Evolutionary conservation across 768 basidiomycete species (phyloP), one percentile per base, ranked within the genome.

Genomic region (Russula ochroleuca): DNA sequence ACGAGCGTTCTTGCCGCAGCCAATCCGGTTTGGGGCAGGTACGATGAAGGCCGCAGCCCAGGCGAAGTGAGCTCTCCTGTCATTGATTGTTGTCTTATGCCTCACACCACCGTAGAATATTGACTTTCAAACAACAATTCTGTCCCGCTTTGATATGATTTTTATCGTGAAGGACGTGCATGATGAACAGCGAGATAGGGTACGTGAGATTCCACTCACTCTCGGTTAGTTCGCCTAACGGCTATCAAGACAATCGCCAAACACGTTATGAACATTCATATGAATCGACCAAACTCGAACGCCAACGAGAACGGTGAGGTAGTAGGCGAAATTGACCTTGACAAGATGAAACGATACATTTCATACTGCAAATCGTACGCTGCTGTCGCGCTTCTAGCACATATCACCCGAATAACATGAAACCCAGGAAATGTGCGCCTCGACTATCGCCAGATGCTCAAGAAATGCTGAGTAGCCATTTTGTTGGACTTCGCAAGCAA

Each of bases 121-220:
- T 68, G 95, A 97, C 73, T 95, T 97, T 74, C 94, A 97, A 77
- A 97, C 95, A 7, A 98, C 97, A 2, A 98, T 99, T 68, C 76
- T 99, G 72, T 98, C 95, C 53, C 90, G 97, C 61, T 99, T 99
- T 75, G 97, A 99, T 73, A 96, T 99, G 95, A 98, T 99, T 70
- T 99, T 98, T 79, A 96, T 99, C 68, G 90, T 99, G 64, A 93
- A 91, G 73, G 97, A 99, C 70, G 94, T 98, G 71, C 97, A 99
- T 73, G 93, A 98, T 72, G 97, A 98, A 74, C 78, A 81, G 45
- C 84, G 97, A 53, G 97, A 99, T 74, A 85, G 87, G 74, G 94
- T 92, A 64, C 45, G 83, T 76, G 11, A 11, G 1, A 8, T 58
- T 53, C 52, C 45, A 41, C 13, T 33, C 33, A 3, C 62, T 57